Evolutionary conservation across 1,284 basidiomycete genomes (phyloP), one percentile per base, ranked within the genome.

Genomic region (Ganoderma sinense): DNA sequence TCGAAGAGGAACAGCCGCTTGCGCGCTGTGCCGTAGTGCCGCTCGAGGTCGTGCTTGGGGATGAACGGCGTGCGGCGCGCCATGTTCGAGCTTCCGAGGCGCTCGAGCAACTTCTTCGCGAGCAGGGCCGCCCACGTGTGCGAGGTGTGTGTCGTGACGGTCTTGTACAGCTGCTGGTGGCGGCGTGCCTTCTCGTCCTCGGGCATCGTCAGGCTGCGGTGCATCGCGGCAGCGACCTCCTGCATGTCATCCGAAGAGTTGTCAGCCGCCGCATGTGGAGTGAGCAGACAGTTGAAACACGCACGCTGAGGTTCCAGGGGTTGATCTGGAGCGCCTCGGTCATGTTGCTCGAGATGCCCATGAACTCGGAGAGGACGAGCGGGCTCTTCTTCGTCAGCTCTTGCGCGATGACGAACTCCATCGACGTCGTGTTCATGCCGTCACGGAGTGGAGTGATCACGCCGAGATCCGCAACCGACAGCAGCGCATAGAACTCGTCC

Each of bases 371-470:
- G 59, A 99, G 85, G 68, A 99, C 94, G 66, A 97, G 89, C 0
- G 94, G 96, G 66, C 93, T 95, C 82, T 91, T 92, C 79, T 91
- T 90, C 61, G 90, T 94, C 74, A 86, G 88, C 75, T 94, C 88
- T 83, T 99, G 97, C 66, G 96, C 97, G 71, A 99, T 93, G 61
- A 98, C 94, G 82, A 95, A 99, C 83, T 99, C 97, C 97, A 99
- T 99, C 62, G 91, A 93, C 0, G 97, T 99, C 11, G 98, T 99
- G 86, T 99, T 99, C 97, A 99, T 99, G 11, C 97, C 97, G 78
- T 99, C 97, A 39, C 97, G 91, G 8, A 99, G 88, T 0, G 96
- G 96, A 0, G 97, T 99, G 82, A 99, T 98, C 33, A 99, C 92
- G 10, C 94, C 97, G 29, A 99, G 87, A 81, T 99, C 97, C 14